phyloP scores from a whole-genome alignment of 2,329 filamentous ascomycete genomes.

The Cladosporium oxysporum region DNA sequence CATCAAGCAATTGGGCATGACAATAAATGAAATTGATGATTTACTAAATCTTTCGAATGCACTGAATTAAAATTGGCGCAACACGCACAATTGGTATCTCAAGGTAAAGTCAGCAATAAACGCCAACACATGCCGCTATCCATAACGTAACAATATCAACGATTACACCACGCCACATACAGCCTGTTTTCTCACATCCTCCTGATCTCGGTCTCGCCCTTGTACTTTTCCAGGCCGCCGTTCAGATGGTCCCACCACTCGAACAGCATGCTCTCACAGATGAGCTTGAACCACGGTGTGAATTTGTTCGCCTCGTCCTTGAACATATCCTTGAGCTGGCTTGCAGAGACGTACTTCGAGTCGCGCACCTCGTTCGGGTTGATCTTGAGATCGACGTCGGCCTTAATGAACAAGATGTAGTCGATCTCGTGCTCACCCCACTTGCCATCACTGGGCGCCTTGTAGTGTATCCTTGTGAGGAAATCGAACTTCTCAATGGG shows the following conservation, averaged over 20 bases:
- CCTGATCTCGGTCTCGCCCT: constrained; percentile 81
- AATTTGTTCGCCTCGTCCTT: constrained; percentile 77
- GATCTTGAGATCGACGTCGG: constrained; percentile 77
- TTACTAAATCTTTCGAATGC: not conserved
- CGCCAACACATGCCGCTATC: constrained; percentile 19
- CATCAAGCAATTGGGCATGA: not conserved
- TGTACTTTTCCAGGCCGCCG: constrained; percentile 77
- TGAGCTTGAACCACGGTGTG: constrained; percentile 99
- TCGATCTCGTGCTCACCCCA: constrained; percentile 99
- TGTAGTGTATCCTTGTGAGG: constrained; percentile 96
- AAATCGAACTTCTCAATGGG: constrained; percentile 90
- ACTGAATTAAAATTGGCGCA: constrained; percentile 17
- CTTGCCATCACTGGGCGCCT: constrained; percentile 92
- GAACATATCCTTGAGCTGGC: constrained; percentile 84
- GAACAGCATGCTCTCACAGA: constrained; percentile 96
- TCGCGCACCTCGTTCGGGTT: constrained; percentile 90
- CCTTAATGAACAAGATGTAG: constrained; percentile 98
- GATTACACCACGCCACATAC: not conserved
- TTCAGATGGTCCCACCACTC: constrained; percentile 95
- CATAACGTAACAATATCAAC: constrained; percentile 14
- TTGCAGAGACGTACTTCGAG: constrained; percentile 78
- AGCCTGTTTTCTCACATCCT: constrained; percentile 62
- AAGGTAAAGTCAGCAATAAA: constrained; percentile 19
- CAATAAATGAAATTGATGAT: not conserved
- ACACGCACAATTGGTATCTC: constrained; percentile 20